These are phyloP conservation scores for Colletotrichum navitas DNA, from an alignment of 2,329 filamentous ascomycete genomes.

Conservation along the genomic window DNA sequence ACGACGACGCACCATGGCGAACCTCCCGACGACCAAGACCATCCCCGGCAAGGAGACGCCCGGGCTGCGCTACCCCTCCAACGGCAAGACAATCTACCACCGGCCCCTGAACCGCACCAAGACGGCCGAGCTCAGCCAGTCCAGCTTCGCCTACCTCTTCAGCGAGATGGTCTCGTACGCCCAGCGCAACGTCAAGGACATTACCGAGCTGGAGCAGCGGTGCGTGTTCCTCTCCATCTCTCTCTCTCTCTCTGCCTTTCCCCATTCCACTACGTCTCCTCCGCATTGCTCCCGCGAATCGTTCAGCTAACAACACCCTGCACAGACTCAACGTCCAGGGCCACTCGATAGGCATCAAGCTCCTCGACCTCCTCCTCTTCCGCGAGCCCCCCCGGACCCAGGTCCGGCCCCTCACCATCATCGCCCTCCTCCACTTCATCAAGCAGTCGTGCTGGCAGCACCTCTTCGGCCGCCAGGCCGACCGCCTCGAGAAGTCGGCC, in stretches of 20 bases:
- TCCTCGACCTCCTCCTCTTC: slow-evolving; percentile 95
- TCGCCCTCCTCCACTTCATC: slow-evolving; percentile 94
- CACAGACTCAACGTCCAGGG: slow-evolving; percentile 87
- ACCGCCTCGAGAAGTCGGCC: slow-evolving; percentile 90
- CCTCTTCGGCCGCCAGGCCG: slow-evolving; percentile 90
- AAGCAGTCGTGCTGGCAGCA: slow-evolving; percentile 92
- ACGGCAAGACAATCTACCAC: slow-evolving; percentile 98
- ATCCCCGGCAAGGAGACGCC: slow-evolving; percentile 61
- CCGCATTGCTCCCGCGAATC: slow-evolving; percentile 7
- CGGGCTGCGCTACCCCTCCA: slow-evolving; percentile 88
- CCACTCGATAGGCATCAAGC: slow-evolving; percentile 91
- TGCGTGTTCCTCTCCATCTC: slow-evolving; percentile 54
- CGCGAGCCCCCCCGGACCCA: slow-evolving; percentile 79
- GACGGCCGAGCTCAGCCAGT: slow-evolving; percentile 88
- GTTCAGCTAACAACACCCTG: background rate
- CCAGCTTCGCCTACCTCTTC: slow-evolving; percentile 96
- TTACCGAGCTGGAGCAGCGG: slow-evolving; percentile 94
- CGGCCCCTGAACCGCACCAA: slow-evolving; percentile 91
- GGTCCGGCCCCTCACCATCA: slow-evolving; percentile 86
- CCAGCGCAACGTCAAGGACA: slow-evolving; percentile 88
- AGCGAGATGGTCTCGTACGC: slow-evolving; percentile 97
- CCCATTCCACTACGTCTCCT: background rate
- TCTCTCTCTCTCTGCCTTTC: background rate
- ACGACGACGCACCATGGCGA: slow-evolving; percentile 57
- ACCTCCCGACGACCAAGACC: slow-evolving; percentile 61